Evolutionary conservation across 768 basidiomycete genomes (phyloP).

Genomic region (Boletus reticuloceps): DNA sequence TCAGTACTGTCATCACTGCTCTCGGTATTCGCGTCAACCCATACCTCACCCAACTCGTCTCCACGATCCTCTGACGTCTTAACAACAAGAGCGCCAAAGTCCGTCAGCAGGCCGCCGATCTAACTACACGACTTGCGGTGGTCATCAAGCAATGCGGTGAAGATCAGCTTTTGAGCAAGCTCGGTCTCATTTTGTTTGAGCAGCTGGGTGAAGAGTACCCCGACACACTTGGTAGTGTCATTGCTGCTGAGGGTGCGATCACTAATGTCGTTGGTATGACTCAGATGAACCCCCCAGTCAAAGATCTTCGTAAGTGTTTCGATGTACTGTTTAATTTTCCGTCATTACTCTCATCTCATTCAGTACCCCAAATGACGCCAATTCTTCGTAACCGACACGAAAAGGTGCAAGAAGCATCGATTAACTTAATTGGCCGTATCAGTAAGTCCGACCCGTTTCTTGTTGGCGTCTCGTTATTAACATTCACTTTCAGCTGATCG

Average conservation of each 20-base stretch:
- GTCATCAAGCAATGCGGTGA: conserved; percentile 99
- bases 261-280: conserved; percentile 99
- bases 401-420: too few relatives aligned
- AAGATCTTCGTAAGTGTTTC: conserved; percentile 84
- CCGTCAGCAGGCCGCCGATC: conserved; percentile 97
- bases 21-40: conserved; percentile 96
- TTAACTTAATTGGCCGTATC: too few relatives aligned
- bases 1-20: conserved; percentile 97
- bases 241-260: too few relatives aligned
- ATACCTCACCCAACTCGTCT: conserved; percentile 97
- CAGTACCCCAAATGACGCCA: conserved; percentile 99
- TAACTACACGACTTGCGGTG: conserved; percentile 91
- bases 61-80: conserved; percentile 96
- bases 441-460: too few relatives aligned
- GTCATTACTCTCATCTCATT: conserved; percentile 2
- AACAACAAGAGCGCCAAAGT: conserved; percentile 99
- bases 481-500: too few relatives aligned
- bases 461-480: too few relatives aligned
- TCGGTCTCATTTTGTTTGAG: conserved; percentile 95
- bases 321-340: background rate
- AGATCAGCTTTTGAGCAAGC: conserved; percentile 91
- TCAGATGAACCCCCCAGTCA: conserved; percentile 99
- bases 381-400: conserved; percentile 98
- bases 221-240: too few relatives aligned
- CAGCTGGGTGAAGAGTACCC: too few relatives aligned